Percentiles rank a stretch among this genome's conserved stretches.
These are phyloP conservation scores for Pseudogymnoascus sp. DNA, from an alignment of 2,329 filamentous ascomycete genomes.

Conservation along the genomic window DNA sequence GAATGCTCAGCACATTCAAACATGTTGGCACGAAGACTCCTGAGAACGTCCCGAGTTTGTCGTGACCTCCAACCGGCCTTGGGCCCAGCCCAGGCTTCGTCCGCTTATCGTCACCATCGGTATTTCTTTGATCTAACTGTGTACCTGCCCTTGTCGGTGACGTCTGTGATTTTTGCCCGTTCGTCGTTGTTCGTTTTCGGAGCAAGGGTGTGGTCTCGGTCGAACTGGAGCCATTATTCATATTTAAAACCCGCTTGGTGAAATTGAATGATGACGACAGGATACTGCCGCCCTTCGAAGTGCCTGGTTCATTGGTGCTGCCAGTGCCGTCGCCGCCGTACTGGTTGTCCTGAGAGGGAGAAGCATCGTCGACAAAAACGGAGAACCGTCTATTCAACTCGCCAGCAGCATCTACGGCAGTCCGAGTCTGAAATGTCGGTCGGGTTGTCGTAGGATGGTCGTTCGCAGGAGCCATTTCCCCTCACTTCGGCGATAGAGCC, in stretches of 20 bases:
- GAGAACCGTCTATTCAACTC: conserved; percentile 36
- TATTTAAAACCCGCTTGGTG: conserved; percentile 21
- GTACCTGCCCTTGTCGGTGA: not conserved
- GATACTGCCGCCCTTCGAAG: not conserved
- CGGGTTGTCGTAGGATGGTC: not conserved
- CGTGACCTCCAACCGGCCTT: conserved; percentile 32
- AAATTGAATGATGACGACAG: conserved; percentile 19
- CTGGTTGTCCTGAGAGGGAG: not conserved
- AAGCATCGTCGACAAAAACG: conserved; percentile 11
- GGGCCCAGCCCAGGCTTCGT: conserved; percentile 33
- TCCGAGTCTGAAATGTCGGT: conserved; percentile 34
- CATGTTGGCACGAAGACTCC: conserved; percentile 85
- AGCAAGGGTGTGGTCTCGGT: conserved; percentile 8
- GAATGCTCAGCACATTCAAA: conserved; percentile 79
- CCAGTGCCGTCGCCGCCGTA: not conserved
- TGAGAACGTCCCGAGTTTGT: conserved; percentile 69
- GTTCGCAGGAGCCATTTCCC: conserved; percentile 2
- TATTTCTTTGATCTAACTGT: not conserved
- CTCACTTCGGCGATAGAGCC: not conserved
- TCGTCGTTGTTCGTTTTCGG: conserved; percentile 11
- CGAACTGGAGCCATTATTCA: conserved; percentile 13
- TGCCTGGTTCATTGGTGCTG: not conserved
- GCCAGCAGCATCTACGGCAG: conserved; percentile 37
- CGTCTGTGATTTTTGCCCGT: not conserved
- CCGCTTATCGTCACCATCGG: not conserved